Evolutionary conservation across 2,329 filamentous ascomycete genomes (phyloP).

Genomic region (Colletotrichum sp.): DNA sequence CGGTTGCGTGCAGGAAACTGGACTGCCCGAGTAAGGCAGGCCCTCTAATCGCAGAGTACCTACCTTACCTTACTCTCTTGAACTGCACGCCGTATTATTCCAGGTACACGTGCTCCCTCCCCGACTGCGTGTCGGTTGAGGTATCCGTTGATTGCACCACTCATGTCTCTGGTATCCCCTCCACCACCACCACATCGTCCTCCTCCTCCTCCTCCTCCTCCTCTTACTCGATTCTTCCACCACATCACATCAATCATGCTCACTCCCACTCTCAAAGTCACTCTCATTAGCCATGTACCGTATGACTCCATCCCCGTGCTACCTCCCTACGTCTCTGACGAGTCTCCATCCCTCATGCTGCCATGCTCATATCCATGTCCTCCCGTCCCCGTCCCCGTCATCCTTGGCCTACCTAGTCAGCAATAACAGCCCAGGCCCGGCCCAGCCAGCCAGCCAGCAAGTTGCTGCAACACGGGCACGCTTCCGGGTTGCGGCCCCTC

Average conservation of each 20-base stretch:
- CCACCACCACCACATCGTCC: not conserved
- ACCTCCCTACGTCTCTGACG: not conserved
- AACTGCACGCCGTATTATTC: not conserved
- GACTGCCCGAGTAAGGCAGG: not conserved
- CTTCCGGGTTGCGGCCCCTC: not conserved
- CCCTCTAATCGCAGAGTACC: not conserved
- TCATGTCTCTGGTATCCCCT: not conserved
- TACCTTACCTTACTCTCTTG: not conserved
- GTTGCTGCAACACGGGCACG: not conserved
- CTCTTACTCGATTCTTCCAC: slow-evolving; percentile 6
- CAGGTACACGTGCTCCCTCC: slow-evolving; percentile 13
- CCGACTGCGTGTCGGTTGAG: not conserved
- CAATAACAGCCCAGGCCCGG: not conserved
- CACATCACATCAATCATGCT: not conserved
- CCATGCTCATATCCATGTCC: not conserved
- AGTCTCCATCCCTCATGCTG: not conserved
- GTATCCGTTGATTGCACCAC: not conserved
- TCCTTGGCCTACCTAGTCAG: not conserved
- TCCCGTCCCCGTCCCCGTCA: not conserved
- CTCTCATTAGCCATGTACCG: not conserved
- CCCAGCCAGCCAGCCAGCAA: not conserved
- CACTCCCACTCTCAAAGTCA: not conserved
- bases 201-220: not conserved
- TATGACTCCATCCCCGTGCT: not conserved
- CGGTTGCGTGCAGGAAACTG: not conserved